Conservation (phyloP, 192 early-diverging fungal genomes). For the Entomortierella beljakovae region DNA sequence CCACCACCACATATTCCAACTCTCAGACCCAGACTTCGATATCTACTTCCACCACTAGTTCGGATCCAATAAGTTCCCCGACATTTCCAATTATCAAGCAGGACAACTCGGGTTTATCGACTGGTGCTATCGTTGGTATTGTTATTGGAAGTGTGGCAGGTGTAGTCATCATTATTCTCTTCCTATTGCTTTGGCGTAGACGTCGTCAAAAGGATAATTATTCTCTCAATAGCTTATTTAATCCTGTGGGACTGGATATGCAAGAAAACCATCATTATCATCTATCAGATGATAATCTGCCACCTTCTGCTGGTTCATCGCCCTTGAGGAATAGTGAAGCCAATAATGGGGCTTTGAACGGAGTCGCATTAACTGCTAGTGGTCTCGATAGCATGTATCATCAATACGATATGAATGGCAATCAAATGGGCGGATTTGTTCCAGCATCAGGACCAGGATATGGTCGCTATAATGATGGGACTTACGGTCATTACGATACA, state of each 20-base stretch:
- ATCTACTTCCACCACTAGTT: conserved; percentile 3
- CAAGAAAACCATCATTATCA: conserved; percentile 18
- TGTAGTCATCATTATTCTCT: conserved; percentile 4
- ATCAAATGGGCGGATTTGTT: conserved; percentile 5
- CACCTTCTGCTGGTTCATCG: neutral
- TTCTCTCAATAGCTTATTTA: conserved; percentile 26
- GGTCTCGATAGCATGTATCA: conserved; percentile 9
- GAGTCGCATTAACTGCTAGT: neutral
- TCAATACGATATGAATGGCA: neutral
- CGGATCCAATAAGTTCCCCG: conserved; percentile 5
- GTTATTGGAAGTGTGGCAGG: conserved; percentile 7
- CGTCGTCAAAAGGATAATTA: neutral
- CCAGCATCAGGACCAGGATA: conserved; percentile 2
- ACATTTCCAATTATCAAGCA: neutral
- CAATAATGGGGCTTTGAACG: neutral
- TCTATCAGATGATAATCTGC: neutral
- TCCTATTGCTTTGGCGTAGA: conserved; percentile 17
- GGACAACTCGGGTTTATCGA: neutral
- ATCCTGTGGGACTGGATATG: conserved; percentile 20
- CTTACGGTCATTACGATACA: conserved; percentile 7
- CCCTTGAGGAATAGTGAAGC: neutral
- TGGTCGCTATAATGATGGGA: neutral
- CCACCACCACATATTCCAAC: conserved; percentile 1
- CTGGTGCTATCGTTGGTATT: conserved; percentile 28
- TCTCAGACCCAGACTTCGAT: neutral